phyloP scores from a whole-genome alignment of 2,329 filamentous ascomycete genomes.

The Aspergillus fischeri region DNA sequence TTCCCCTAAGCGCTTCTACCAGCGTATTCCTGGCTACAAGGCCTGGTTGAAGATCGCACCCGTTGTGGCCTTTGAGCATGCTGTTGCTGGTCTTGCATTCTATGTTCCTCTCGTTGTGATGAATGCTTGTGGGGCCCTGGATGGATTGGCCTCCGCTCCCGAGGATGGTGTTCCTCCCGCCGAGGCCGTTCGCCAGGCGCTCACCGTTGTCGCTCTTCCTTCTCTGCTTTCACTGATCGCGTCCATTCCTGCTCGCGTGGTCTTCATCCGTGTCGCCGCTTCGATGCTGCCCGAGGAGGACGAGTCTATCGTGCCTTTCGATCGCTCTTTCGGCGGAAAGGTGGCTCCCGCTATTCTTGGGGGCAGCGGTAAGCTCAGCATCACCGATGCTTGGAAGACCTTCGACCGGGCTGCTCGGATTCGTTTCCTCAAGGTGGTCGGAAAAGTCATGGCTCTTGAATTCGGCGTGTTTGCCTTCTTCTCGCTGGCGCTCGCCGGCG shows the following conservation, averaged over 20 bases:
- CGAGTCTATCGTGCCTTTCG: slow-evolving; percentile 83
- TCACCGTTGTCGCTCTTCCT: slow-evolving; percentile 39
- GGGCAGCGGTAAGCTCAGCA: slow-evolving; percentile 65
- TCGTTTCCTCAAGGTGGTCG: slow-evolving; percentile 69
- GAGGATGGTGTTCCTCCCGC: slow-evolving; percentile 30
- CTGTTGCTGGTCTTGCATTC: slow-evolving; percentile 48
- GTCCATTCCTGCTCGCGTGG: slow-evolving; percentile 70
- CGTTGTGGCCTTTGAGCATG: slow-evolving; percentile 59
- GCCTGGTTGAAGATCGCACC: slow-evolving; percentile 68
- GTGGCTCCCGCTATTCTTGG: slow-evolving; percentile 71
- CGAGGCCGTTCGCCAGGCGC: slow-evolving; percentile 33
- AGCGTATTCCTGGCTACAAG: slow-evolving; percentile 64
- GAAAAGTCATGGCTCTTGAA: slow-evolving; percentile 63
- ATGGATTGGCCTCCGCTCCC: slow-evolving; percentile 27
- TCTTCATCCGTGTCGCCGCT: slow-evolving; percentile 78
- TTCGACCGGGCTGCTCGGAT: slow-evolving; percentile 70
- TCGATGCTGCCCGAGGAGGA: slow-evolving; percentile 77
- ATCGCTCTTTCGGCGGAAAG: slow-evolving; percentile 76
- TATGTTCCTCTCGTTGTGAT: slow-evolving; percentile 43
- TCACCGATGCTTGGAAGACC: slow-evolving; percentile 73
- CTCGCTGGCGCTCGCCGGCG: slow-evolving; percentile 47
- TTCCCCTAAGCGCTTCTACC: slow-evolving; percentile 60
- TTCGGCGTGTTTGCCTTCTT: slow-evolving; percentile 48
- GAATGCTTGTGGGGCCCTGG: slow-evolving; percentile 40
- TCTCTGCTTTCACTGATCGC: slow-evolving; percentile 55